Evolutionary conservation across 768 basidiomycete species (phyloP), one percentile per base, ranked within the genome.

Genomic region (Amanita fuliginea): DNA sequence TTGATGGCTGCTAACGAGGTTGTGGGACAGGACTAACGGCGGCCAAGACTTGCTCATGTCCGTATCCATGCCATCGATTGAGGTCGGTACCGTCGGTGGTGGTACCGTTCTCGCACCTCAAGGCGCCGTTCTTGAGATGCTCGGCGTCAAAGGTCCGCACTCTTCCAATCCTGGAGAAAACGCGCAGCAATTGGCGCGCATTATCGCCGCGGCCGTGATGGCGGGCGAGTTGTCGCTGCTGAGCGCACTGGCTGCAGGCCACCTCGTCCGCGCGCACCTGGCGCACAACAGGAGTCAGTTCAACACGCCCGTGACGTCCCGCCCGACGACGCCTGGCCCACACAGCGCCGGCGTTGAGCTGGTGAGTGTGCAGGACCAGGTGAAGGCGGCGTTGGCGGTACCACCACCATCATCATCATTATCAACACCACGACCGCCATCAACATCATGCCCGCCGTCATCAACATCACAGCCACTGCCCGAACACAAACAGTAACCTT

Each of bases 1-100:
- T n/a, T 2, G 3, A 40, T 18, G 28, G 1, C 28, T 28, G 8
- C 8, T 51, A 10, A 44, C 56, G 18, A 51, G 46, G 26, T 6
- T 26, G 26, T 4, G 19, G 30, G 43, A n/a, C 56, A 94, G 90
- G 52, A 84, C 77, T 16, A 96, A 98, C 66, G 76, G 84, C 54
- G 91, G 87, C 46, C 72, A 89, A 57, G 96, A 98, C 61, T 75
- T 98, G 2, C 77, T 98, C 47, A 81, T 98, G 71, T 93, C 94
- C 0, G 74, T 94, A 46, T 82, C 92, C 6, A 98, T 99, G 96
- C 96, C 95, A n/a, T 96, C 85, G 26, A 92, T 99, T 63, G 96
- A 99, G 68, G 95, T 98, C 22, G 96, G 96, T 35, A 98, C 96
- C 36, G 83, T 99, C 47, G 96, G 95, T 33, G 96, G 96, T 34